Evolutionary conservation across 2,329 filamentous ascomycete species (phyloP), one percentile per base, ranked within the genome.

Genomic region (Aureobasidium sp.): DNA sequence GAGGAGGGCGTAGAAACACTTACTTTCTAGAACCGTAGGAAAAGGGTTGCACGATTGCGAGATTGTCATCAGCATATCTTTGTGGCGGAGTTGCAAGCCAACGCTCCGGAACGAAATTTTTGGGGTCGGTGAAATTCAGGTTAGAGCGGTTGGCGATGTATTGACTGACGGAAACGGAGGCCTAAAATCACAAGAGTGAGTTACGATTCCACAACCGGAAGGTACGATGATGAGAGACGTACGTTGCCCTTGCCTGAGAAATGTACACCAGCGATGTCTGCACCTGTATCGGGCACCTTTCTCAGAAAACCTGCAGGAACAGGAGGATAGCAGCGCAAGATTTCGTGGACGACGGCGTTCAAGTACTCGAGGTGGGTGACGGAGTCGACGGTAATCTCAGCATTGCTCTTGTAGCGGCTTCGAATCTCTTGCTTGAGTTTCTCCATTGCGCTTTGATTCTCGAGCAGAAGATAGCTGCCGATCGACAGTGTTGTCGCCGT

Each of bases 401-500:
- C 64, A 48, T 68, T 67, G 11, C 64, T 68, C 8, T 56, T 64
- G 65, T 81, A 81, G 0, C 71, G 61, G 3, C 65, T 61, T 3
- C 78, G 73, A 5, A 81, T 69, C 63, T 82, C 80, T 0, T 69
- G 64, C 3, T 68, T 70, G 3, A 82, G 69, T 35, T 71, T 75
- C 1, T 68, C 63, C 53, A 79, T 65, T 0, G 71, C 68, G 1
- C 71, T 65, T 0, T 73, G 74, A 60, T 78, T 70, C 4, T 69
- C 71, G 2, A 78, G 67, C 9, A 82, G 69, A 5, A 77, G 68
- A 63, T 73, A 81, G 11, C 71, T 70, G 15, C 64, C 71, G 66
- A 65, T 77, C 67, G 64, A 73, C 17, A 82, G 70, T 2, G 78
- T 69, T 0, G 78, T 80, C 0, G 80, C 77, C 0, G 79, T 81